Evolutionary conservation across 2,329 filamentous ascomycete species (phyloP), one percentile per base, ranked within the genome.

Genomic region (Stylonectria norvegica): DNA sequence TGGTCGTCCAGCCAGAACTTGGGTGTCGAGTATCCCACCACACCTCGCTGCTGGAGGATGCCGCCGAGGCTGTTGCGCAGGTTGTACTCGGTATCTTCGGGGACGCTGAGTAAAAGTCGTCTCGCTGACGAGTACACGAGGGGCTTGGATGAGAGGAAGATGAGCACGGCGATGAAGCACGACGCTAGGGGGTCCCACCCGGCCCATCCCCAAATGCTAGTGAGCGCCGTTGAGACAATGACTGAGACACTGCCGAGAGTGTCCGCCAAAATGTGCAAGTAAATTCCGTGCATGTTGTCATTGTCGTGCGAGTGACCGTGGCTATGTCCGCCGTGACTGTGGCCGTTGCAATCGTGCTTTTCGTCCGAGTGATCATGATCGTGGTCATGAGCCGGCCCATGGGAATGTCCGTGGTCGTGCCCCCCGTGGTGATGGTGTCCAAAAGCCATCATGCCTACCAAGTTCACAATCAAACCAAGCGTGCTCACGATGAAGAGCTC

Each of bases 231-330:
- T 6, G 89, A 96, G 22, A 89, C 80, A 47, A 98, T 95, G 34
- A 98, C 93, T 1, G 93, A 93, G 1, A 90, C 86, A 39, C 90
- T 96, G 18, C 93, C 93, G 20, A 97, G 81, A 0, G 93, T 95
- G 61, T 98, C 93, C 5, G 93, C 93, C 19, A 97, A 75, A 36
- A 98, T 87, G 59, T 98, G 93, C 15, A 98, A 72, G 65, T 95
- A 98, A 51, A 98, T 97, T 10, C 93, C 93, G 55, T 93, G 70
- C 90, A 98, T 96, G 60, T 98, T 98, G 57, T 98, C 93, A 62
- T 95, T 95, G 47, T 89, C 85, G 57, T 90, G 85, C n/a, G 57
- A 51, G 42, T 60, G 68, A 46, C 47, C 45, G 42, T 70, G 64
- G n/a, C 52, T 62, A 42, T 70, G 64, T 36, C 69, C 59, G 19